Base-by-base conservation (phyloP, 2,329 filamentous ascomycete species). In the Epichloe glyceriae region DNA sequence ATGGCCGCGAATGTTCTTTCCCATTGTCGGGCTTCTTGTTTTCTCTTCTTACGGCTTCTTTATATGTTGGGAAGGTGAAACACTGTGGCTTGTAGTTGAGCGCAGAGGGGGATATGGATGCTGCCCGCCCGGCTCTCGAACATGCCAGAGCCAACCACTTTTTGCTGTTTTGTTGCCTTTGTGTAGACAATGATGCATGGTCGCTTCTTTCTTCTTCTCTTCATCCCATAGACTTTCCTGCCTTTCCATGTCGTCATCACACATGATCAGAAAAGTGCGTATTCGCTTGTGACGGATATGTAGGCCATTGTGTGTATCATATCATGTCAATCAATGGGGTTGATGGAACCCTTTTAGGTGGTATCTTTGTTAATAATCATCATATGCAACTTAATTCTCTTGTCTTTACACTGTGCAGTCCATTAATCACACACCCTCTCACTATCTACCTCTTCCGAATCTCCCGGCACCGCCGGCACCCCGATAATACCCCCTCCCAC, bases 401-500 rank as follows among this genome's bases (percentile, higher is more conserved):
- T 30, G n/a, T 10, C 30, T 38, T 14, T 17, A 17, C 30, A 19
- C 19, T 22, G 15, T 47, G 35, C 22, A 26, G 8, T 26, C 34
- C 22, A 39, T 40, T 40, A 5, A 17, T 39, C 22, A 26, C 15
- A n/a, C 14, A 41, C 10, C 6, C 15, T 8, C 35, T 3, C 15
- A 17, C 40, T 40, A 52, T 35, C 43, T 43, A 5, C 43, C 44
- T 46, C 51, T 40, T 6, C 37, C 42, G 30, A 50, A 50, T 20
- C 44, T 30, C 30, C 52, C 47, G 14, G 34, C 35, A 6, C 47
- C 47, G 30, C 52, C 34, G n/a, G 34, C 34, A 8, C 35, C 12
- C 41, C 37, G 22, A 35, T 49, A 20, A n/a, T 43, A 30, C 3
- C 55, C 62, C 11, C 56, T 52, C 12, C 62, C 35, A 10, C 44